phyloP scores from a whole-genome alignment of 441 rosid genomes.

The Viola pubescens region DNA sequence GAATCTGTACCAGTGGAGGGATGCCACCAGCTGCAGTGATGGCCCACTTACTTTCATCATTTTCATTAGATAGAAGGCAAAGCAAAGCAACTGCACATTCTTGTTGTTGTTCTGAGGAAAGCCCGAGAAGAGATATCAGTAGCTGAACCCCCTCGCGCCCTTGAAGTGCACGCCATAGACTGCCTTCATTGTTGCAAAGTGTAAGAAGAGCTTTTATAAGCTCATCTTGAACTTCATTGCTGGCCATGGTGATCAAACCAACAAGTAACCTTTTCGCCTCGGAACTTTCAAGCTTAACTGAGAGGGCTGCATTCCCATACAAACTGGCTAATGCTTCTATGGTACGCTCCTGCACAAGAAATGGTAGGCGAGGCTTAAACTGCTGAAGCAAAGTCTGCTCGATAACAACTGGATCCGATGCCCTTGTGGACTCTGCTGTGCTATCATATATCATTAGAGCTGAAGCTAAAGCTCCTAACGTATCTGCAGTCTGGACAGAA shows the following conservation, averaged over 20 bases:
- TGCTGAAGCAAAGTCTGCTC: conserved; percentile 91
- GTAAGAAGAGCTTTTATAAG: conserved; percentile 79
- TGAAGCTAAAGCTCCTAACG: conserved; percentile 97
- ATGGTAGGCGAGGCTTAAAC: conserved; percentile 76
- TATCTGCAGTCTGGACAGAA: conserved; percentile 94
- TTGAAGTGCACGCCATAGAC: conserved; percentile 93
- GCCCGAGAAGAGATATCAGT: conserved; percentile 97
- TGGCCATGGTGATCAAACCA: conserved; percentile 98
- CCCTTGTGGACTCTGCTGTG: conserved; percentile 73
- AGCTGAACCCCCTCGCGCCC: conserved; percentile 99
- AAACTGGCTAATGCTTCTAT: conserved; percentile 98
- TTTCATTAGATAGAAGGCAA: conserved; percentile 86
- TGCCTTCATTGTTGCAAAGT: conserved; percentile 82
- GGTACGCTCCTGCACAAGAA: conserved; percentile 98
- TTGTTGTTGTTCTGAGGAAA: conserved; percentile 99
- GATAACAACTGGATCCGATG: conserved; percentile 65
- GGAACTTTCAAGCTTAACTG: conserved; percentile 64
- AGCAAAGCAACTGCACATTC: conserved; percentile 99
- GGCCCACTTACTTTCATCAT: conserved; percentile 99
- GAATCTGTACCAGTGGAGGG: conserved; percentile 98
- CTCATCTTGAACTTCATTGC: conserved; percentile 94
- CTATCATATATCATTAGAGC: conserved; percentile 96
- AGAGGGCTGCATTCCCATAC: conserved; percentile 81
- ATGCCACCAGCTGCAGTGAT: conserved; percentile 99
- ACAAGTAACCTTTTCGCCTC: conserved; percentile 97